Percentiles rank a stretch among this genome's conserved stretches.
Conservation (phyloP, 2,329 filamentous ascomycete species). For the Coleophoma cylindrospora region DNA sequence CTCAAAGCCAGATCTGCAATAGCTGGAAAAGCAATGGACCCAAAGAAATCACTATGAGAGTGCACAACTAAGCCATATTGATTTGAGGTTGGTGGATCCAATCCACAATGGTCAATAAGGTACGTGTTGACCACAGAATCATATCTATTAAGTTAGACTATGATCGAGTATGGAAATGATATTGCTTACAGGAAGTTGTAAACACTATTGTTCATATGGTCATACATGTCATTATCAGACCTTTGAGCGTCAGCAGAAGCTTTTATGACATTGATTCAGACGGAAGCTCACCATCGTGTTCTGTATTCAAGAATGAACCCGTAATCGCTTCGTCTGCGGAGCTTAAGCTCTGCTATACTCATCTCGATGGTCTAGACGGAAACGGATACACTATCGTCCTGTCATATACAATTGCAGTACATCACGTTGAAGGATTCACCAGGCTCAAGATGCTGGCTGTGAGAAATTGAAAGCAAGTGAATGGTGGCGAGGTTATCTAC, state of each 20-base stretch:
- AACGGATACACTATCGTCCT: no score
- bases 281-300: conserved; percentile 65
- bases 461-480: no score
- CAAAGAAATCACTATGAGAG: conserved; percentile 81
- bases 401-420: no score
- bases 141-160: conserved; percentile 47
- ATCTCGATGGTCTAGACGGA: conserved; percentile 5
- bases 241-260: conserved; percentile 33
- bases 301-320: conserved; percentile 74
- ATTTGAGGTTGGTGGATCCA: conserved; percentile 63
- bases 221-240: conserved; percentile 93
- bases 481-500: no score
- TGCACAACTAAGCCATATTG: conserved; percentile 83
- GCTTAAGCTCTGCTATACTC: conserved; percentile 44
- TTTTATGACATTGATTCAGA: no score
- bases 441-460: no score
- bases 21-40: conserved; percentile 74
- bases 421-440: no score
- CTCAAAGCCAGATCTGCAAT: conserved; percentile 76
- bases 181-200: conserved; percentile 71
- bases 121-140: conserved; percentile 90
- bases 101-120: conserved; percentile 71
- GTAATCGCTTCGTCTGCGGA: conserved; percentile 67
- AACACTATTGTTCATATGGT: conserved; percentile 87
- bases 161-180: not conserved